Evolutionary conservation across 495 filamentous ascomycete species (phyloP).

Genomic region (Viridothelium virens): DNA sequence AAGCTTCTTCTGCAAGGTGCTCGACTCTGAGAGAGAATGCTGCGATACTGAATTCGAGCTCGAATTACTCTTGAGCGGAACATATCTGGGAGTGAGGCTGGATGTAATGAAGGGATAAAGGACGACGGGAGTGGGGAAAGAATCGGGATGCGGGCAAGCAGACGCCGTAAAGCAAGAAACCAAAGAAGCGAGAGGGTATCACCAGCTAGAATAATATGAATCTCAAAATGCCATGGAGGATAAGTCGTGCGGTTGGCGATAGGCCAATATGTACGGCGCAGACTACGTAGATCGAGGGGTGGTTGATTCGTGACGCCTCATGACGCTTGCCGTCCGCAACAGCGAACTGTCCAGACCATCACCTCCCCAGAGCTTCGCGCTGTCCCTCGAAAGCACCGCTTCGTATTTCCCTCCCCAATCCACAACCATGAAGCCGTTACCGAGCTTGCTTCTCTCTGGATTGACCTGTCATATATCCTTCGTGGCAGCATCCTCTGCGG

Average conservation of each 20-base stretch:
- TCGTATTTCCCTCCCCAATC: background rate
- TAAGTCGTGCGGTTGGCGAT: no score
- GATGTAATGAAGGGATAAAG: background rate
- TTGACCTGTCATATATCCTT: background rate
- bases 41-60: background rate
- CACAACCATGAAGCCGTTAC: background rate
- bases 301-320: background rate
- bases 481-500: slow-evolving; percentile 15
- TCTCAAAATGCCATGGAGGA: no score
- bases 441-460: background rate
- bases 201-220: background rate
- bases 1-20: background rate
- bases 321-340: background rate
- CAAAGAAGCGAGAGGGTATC: background rate
- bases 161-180: background rate
- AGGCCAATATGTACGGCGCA: no score
- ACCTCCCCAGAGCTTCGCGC: background rate
- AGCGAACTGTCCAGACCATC: background rate
- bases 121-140: background rate
- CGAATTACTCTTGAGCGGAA: slow-evolving; percentile 1
- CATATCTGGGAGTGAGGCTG: background rate
- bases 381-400: background rate
- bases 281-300: background rate
- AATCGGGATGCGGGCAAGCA: no score
- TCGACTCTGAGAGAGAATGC: background rate